A percentile compares a stretch with the other conserved stretches of the same genome.
phyloP scores from a whole-genome alignment of 176 grass and related monocot species.

The Triticum turgidum region DNA sequence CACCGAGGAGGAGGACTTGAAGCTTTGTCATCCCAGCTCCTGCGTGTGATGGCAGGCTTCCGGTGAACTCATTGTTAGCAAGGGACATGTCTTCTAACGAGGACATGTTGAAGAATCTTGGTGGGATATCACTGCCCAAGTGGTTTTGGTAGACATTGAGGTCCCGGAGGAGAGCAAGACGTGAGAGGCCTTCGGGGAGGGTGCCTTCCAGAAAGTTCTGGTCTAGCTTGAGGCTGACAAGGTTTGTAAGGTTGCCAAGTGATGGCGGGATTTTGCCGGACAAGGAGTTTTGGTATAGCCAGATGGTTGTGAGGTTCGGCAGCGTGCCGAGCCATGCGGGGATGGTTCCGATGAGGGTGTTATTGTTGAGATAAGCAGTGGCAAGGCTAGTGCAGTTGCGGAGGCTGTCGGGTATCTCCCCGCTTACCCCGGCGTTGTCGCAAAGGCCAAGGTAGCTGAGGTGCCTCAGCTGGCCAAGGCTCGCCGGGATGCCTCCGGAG shows the following conservation, averaged over 20 bases:
- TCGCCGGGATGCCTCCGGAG: neutral
- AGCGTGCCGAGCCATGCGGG: neutral
- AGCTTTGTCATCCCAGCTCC: constrained; percentile 2
- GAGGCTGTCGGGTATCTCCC: neutral
- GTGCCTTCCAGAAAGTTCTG: neutral
- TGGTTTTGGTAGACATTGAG: neutral
- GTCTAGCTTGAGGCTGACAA: neutral
- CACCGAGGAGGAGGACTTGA: constrained; percentile 2
- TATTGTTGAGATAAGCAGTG: neutral
- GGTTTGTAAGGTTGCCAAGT: neutral
- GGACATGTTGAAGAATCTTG: constrained; percentile 28
- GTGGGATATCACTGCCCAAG: neutral
- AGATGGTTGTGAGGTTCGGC: neutral
- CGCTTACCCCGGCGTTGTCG: neutral
- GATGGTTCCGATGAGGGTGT: neutral
- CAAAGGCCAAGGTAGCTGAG: neutral
- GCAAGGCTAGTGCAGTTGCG: neutral
- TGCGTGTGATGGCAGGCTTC: constrained; percentile 9
- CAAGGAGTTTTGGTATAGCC: neutral
- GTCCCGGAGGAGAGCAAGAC: neutral
- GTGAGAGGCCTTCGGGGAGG: neutral
- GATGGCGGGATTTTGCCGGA: neutral
- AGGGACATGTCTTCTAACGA: constrained; percentile 2
- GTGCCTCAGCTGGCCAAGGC: neutral
- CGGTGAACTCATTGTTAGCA: constrained; percentile 23